Base-by-base conservation (phyloP, 2,329 filamentous ascomycete species). In the Boeremia exigua region DNA sequence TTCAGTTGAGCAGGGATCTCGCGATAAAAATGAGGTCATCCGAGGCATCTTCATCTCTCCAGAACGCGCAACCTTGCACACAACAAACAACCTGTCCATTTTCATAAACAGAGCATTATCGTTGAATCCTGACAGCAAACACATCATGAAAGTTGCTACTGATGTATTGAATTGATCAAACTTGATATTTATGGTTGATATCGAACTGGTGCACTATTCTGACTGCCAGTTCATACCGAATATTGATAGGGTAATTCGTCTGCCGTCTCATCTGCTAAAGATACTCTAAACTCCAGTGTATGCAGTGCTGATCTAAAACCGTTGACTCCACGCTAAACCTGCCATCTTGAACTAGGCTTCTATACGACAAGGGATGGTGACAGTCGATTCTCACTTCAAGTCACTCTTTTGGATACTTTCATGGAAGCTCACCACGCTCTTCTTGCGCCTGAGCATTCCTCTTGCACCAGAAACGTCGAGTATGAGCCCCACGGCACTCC, bases 391-490 rank as follows among this genome's bases (percentile, higher is more conserved):
- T 45, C 28, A 48, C 25, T 39, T 33, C 6, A 56, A 51, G 23
- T 43, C 47, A n/a, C 47, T 37, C 30, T 48, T 36, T 14, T 51
- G 53, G 8, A 56, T 47, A n/a, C 47, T 37, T 25, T 48, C 42
- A 10, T 51, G 53, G 9, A 56, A 56, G 15, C 27, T 47, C 11
- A 51, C 42, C n/a, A 37, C 47, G 32, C 53, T 56, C 30, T 38
- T 51, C 30, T 56, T 56, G 14, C 72, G 59, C 48, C 70, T 45
- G 23, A 73, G 47, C 69, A 74, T 73, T 2, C 67, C 71, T 38
- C 70, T 62, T 0, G 71, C 70, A 6, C 71, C 71, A 0, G 72
- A 74, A 4, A 68, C 65, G 38, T 73, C 71, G 6, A 69, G 54
- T 23, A 64, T 44, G 10, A 63, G 37, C 2, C 54, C 56, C 9